Base-by-base conservation (phyloP, 2,329 filamentous ascomycete genomes). In the Fonsecaea pugnacius region DNA sequence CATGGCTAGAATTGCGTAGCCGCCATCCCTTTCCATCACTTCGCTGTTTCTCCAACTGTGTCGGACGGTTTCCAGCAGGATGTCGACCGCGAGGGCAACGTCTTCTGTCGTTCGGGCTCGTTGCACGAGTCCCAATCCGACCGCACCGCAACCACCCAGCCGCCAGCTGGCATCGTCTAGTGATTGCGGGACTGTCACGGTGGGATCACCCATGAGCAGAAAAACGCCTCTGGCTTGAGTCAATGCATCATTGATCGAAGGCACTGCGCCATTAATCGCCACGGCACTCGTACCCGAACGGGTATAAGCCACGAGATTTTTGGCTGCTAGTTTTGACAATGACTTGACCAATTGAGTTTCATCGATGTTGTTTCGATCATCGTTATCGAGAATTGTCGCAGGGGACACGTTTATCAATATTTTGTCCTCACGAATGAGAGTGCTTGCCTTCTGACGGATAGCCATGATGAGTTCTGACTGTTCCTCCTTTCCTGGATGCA, bases 41-140 rank as follows among this genome's bases (percentile, higher is more conserved):
- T 99, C 96, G 70, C 95, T 98, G 70, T 98, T 98, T 68, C 95
- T 87, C 95, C 96, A 99, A 74, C 91, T 98, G 68, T 91, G 89
- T 69, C 91, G 89, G 56, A 97, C 90, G 65, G 91, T 91, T 69
- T 91, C 87, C 67, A 97, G 92, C 30, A 96, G 82, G 72, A 96
- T 90, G 72, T 96, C 88, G 2, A 96, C 87, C 1, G 93, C 88
- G 60, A 91, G 85, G 9, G 93, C 79, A 32, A 93, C 87, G 51
- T 88, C 88, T 55, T 92, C 87, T 7, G 86, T 82, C 0, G 87
- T 89, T 2, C 83, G 82, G 1, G 95, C 89, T 36, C 89, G 84
- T 73, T 97, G 92, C 6, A 99, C 83, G 38, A 98, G 80, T 73
- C 93, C 96, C 60, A 99, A 77, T 2, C 91, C 90, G 21, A 97